Conservation (phyloP, 2,329 filamentous ascomycete species). For the Paecilomyces variotii region DNA sequence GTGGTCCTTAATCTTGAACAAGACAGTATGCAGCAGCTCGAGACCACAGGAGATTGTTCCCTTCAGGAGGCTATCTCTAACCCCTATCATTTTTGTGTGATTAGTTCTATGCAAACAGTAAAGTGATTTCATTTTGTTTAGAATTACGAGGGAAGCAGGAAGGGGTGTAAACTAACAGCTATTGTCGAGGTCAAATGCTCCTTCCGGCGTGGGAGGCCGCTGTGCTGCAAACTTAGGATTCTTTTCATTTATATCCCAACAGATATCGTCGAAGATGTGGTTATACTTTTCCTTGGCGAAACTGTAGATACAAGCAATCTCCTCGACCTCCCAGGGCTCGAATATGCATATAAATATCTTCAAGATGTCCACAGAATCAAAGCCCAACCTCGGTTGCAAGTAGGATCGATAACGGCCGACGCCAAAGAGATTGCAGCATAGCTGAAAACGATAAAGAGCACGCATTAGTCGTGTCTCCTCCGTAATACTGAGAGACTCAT, state of each 20-base stretch:
- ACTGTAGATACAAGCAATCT: conserved; percentile 3
- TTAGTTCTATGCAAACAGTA: not conserved
- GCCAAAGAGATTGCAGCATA: conserved; percentile 7
- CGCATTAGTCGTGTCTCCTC: conserved; percentile 8
- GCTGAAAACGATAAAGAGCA: conserved; percentile 8
- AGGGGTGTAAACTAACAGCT: conserved; percentile 1
- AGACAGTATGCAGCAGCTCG: not conserved
- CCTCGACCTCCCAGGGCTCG: conserved; percentile 9
- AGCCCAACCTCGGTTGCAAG: not conserved
- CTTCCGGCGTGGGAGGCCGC: conserved; percentile 1
- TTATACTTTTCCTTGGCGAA: conserved; percentile 1
- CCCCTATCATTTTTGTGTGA: not conserved
- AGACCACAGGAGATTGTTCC: conserved; percentile 7
- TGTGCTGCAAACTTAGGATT: conserved; percentile 7
- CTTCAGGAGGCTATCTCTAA: not conserved
- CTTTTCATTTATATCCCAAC: conserved; percentile 5
- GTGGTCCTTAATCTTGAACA: conserved; percentile 6
- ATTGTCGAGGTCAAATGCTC: conserved; percentile 2
- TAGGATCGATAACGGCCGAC: not conserved
- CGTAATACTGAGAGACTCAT: conserved; percentile 1
- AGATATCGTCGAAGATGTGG: conserved; percentile 3
- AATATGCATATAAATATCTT: conserved; percentile 1
- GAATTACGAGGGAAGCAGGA: too few species aligned
- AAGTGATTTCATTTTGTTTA: not conserved
- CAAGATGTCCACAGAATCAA: not conserved